Evolutionary conservation across 2,329 filamentous ascomycete species (phyloP), one percentile per base, ranked within the genome.

Genomic region (Colletotrichum truncatum): DNA sequence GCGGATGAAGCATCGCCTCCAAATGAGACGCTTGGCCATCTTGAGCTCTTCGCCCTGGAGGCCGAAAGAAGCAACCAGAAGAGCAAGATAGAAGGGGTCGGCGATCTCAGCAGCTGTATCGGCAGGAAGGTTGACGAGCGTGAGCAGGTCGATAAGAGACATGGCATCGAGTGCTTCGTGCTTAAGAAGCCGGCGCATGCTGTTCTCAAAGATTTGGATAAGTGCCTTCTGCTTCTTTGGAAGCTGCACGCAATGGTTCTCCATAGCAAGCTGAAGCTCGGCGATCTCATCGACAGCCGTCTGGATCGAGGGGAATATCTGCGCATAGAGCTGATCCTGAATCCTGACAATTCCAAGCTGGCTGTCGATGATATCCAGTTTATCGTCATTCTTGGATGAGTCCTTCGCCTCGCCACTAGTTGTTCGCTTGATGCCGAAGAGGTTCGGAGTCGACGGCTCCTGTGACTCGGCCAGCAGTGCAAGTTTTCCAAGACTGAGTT

Each of bases 401-500:
- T 79, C 55, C 67, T 77, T 71, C 38, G 74, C 72, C 68, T 84
- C 79, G 60, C 83, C 76, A 61, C 83, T 76, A 56, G 75, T 73
- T 58, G 78, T 73, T 52, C 74, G 70, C 63, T 75, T 74, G 41
- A 69, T 70, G 16, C 71, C 70, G 11, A 72, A 69, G 2, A 65
- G 59, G 25, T 68, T 57, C 36, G 38, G 61, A 46, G 69, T 21
- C 16, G 65, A 67, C 32, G 70, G 72, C 63, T 71, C 73, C 55
- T 80, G 77, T 7, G 80, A 82, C 38, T 89, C 87, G 14, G 93
- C 93, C 69, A 98, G 79, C 57, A 89, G 84, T 14, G 90, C 87
- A 48, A 99, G 84, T 78, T 98, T 98, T 34, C 93, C 92, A 38
- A 99, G 84, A 65, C 93, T 97, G 25, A 98, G 82, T 77, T 98